phyloP scores from a whole-genome alignment of 352 stramenopile genomes.

The Aphanomyces stellatus region DNA sequence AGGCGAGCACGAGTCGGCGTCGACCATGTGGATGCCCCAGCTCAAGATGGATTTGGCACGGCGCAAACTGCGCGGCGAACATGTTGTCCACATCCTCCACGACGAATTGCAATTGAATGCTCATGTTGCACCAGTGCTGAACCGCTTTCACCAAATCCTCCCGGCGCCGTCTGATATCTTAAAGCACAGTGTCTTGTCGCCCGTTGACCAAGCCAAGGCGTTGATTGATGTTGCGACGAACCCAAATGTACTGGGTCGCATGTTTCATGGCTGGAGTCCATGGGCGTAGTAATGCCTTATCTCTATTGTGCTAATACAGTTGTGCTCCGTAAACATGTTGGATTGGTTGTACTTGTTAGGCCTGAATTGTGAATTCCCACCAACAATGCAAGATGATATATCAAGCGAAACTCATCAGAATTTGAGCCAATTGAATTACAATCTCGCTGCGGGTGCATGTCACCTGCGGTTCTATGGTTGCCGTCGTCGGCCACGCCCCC shows the following conservation, averaged over 20 bases:
- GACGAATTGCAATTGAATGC: constrained; percentile 65
- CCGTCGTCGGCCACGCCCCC: no score
- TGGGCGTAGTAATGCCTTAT: constrained; percentile 54
- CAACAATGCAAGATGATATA: no score
- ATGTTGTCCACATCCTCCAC: constrained; percentile 54
- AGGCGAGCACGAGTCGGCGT: neutral
- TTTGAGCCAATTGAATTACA: no score
- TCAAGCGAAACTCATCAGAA: no score
- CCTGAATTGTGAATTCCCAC: no score
- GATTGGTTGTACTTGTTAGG: no score
- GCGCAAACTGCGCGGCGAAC: constrained; percentile 65
- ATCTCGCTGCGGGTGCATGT: no score
- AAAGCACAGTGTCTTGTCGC: neutral
- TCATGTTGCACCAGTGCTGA: constrained; percentile 45
- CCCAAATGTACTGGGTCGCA: constrained; percentile 68
- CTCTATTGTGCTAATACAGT: no score
- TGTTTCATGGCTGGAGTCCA: constrained; percentile 76
- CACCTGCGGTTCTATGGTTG: no score
- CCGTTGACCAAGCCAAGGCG: constrained; percentile 63
- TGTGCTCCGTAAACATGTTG: no score
- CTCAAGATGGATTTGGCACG: constrained; percentile 69
- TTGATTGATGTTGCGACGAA: constrained; percentile 75
- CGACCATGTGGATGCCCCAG: constrained; percentile 50
- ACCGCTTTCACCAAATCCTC: constrained; percentile 47
- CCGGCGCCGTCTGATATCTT: constrained; percentile 2